phyloP scores from a whole-genome alignment of 2,329 filamentous ascomycete species.

The Calcarisporium arbuscula region DNA sequence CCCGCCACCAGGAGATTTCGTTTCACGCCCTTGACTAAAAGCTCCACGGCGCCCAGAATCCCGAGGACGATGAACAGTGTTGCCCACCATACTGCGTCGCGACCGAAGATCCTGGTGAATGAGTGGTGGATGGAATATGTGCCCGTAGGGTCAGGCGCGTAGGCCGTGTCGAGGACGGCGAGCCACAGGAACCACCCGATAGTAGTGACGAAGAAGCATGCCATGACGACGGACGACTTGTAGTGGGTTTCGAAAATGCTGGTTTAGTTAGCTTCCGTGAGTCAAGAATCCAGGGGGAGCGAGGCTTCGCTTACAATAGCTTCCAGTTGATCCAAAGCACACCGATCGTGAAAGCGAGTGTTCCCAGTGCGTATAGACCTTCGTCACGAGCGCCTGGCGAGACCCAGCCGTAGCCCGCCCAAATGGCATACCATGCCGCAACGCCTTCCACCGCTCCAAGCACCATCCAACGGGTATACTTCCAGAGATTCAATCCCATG shows the following conservation, averaged over 20 bases:
- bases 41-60: constrained; percentile 57
- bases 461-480: constrained; percentile 74
- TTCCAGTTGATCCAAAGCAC: constrained; percentile 71
- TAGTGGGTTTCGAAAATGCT: constrained; percentile 71
- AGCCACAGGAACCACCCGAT: constrained; percentile 70
- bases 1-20: constrained; percentile 39
- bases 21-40: constrained; percentile 48
- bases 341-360: constrained; percentile 63
- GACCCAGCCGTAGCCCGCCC: constrained; percentile 44
- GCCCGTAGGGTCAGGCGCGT: constrained; percentile 39
- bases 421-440: constrained; percentile 62
- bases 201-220: constrained; percentile 51
- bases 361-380: constrained; percentile 67
- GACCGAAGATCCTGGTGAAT: constrained; percentile 61
- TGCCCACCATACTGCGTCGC: constrained; percentile 67
- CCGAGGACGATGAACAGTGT: constrained; percentile 58
- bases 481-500: constrained; percentile 64
- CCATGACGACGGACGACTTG: constrained; percentile 59
- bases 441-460: constrained; percentile 68
- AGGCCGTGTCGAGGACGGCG: constrained; percentile 60
- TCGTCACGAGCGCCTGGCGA: constrained; percentile 52
- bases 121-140: constrained; percentile 63
- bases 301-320: constrained; percentile 53
- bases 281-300: not conserved
- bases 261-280: not conserved